Base-by-base conservation (phyloP, 495 filamentous ascomycete species). In the Neurospora sp. region DNA sequence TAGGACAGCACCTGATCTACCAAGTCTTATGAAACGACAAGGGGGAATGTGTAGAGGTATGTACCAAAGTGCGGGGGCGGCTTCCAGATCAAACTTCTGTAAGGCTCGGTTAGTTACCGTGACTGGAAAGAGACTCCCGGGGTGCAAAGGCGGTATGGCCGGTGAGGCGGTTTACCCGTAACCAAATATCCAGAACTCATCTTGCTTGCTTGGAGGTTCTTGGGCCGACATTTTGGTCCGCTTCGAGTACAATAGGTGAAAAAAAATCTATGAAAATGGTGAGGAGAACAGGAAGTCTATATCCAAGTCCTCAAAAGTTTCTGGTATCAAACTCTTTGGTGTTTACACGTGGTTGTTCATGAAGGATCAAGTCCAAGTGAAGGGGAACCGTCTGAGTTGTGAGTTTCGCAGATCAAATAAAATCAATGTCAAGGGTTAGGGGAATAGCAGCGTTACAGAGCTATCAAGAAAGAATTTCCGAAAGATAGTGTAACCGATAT, bases 61-160 rank as follows among this genome's bases (percentile, higher is more conserved):
- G 22, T 89, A 98, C 96, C 95, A 80, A 90, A 97, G 79, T 97
- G 92, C 69, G 96, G 96, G 69, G 96, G 96, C 35, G 96, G 95
- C 80, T 99, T 99, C 95, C 95, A 99, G 73, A 99, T 98, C 80
- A 99, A 84, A 74, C 93, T 97, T 82, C 95, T 98, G 73, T 39
- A 40, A 40, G 70, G 72, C 59, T 75, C 69, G 70, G 75, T 81
- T 73, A 80, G 75, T 81, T 70, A 74, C 71, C 68, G 53, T 73
- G 77, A 39, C 40, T 73, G 41, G 44, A 40, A 46, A 46, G 20
- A 53, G 48, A 59, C 48, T 14, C 5, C 20, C 4, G 22, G 48
- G 2, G 48, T 27, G 20, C 1, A 6, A 39, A 72, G 37, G 46
- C 37, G 31, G 42, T 37, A 70, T 27, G 61, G 22, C 3, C 20